A percentile compares a stretch with the other conserved stretches of the same genome.
Conservation (phyloP, 768 basidiomycete species). For the Lentinula sp. region DNA sequence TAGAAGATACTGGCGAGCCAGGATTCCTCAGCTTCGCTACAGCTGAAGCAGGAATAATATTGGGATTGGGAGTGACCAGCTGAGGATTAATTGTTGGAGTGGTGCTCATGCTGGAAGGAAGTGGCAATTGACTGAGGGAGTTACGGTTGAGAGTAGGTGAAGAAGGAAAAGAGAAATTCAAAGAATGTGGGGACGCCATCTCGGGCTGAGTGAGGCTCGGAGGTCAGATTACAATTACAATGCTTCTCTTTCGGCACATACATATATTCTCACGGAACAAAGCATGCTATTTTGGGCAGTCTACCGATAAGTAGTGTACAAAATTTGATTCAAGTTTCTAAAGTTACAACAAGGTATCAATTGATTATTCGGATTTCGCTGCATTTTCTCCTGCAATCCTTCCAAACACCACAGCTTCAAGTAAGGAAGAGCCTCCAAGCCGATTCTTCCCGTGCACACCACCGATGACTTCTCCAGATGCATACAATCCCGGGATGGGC, state of each 20-base stretch:
- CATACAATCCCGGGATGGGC: conserved; percentile 17
- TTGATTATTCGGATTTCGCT: conserved; percentile 2
- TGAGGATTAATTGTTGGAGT: not conserved
- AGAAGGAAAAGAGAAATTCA: conserved; percentile 6
- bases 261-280: not conserved
- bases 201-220: not conserved
- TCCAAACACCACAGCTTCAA: conserved; percentile 24
- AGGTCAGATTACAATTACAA: not conserved
- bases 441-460: conserved; percentile 22
- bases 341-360: not conserved
- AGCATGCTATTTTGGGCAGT: not conserved
- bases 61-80: not conserved
- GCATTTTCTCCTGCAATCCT: conserved; percentile 17
- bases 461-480: conserved; percentile 21
- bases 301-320: no score
- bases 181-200: conserved; percentile 10
- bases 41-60: not conserved
- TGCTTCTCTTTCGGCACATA: not conserved
- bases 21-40: not conserved
- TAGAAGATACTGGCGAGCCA: conserved; percentile 3
- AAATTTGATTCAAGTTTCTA: no score
- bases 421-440: conserved; percentile 19
- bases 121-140: conserved; percentile 6
- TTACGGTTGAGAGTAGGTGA: conserved; percentile 1
- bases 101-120: conserved; percentile 2